Base-by-base conservation (phyloP, 176 grass and related monocot species). In the Zizania latifolia region DNA sequence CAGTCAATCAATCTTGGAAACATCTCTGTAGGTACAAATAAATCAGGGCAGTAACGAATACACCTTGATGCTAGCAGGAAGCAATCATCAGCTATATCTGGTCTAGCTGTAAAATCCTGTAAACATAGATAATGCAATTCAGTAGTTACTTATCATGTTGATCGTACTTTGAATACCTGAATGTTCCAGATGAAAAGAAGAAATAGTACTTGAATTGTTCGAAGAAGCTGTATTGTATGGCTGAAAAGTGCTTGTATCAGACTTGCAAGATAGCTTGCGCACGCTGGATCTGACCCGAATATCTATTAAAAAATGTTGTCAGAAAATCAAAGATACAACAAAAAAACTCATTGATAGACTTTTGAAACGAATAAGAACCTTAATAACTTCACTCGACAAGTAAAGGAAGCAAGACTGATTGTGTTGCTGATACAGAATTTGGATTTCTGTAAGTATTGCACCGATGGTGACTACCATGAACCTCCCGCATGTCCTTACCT, bases 351-450 rank as follows among this genome's bases (percentile, higher is more conserved):
- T 46, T 31, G n/a, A 75, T 16, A 43, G 26, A 80, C 19, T 63
- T 53, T 53, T 21, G 10, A 53, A 55, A 59, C 45, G 19, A n/a
- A 46, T 58, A 83, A 51, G 29, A 60, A 99, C 92, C 92, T 99
- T 99, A 82, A 99, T 99, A 88, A 99, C 89, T 99, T 99, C 96
- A 86, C 96, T 99, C 55, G 96, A 99, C 39, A 99, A 55, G 76
- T 99, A 95, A 84, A 99, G 85, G 68, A 99, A 99, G 76, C 96
- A 99, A 58, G 89, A 90, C 46, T 99, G 96, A 80, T 92, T 94
- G 59, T 94, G 92, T 65, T 92, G 87, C 77, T 95, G 96, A 86
- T 92, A 99, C 59, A 99, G 85, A 55, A 73, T 75, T 87, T 99
- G 87, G 41, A 99, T 87, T 77, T 99, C 96, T 90, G 88, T 86